A percentile compares a stretch with the other conserved stretches of the same genome.
phyloP scores from a whole-genome alignment of 768 basidiomycete genomes.

The Auricularia sp. region DNA sequence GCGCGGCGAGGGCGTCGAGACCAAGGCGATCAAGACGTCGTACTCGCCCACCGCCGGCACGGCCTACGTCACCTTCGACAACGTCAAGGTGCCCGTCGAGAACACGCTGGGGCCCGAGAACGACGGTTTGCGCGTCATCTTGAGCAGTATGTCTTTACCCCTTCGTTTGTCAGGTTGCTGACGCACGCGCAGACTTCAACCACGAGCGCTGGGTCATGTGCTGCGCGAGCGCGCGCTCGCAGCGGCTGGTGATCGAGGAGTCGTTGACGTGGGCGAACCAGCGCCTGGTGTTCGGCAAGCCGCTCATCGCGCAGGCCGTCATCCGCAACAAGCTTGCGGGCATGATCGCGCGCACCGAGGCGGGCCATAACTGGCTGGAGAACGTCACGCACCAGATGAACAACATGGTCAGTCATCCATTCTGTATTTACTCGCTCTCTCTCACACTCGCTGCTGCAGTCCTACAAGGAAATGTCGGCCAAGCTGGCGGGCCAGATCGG shows the following conservation, averaged over 20 bases:
- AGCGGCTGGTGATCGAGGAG: slow-evolving; percentile 69
- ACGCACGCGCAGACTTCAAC: slow-evolving; percentile 70
- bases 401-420: slow-evolving; percentile 47
- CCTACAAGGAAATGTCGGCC: slow-evolving; percentile 62
- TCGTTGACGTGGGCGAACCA: slow-evolving; percentile 86
- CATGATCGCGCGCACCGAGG: slow-evolving; percentile 83
- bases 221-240: slow-evolving; percentile 52
- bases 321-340: slow-evolving; percentile 78
- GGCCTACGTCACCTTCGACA: slow-evolving; percentile 70
- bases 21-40: slow-evolving; percentile 79
- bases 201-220: slow-evolving; percentile 93
- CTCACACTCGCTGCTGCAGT: slow-evolving; percentile 22
- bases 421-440: slow-evolving; percentile 1
- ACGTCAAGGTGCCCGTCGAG: slow-evolving; percentile 76
- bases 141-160: slow-evolving; percentile 21
- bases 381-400: slow-evolving; percentile 81
- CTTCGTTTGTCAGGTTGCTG: slow-evolving; percentile 15
- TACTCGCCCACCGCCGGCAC: slow-evolving; percentile 87
- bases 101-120: slow-evolving; percentile 79
- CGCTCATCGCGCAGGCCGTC: slow-evolving; percentile 58
- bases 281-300: slow-evolving; percentile 46
- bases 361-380: slow-evolving; percentile 79
- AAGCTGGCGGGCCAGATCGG: slow-evolving; percentile 75
- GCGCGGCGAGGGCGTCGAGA: slow-evolving; percentile 71
- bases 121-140: slow-evolving; percentile 55